Base-by-base conservation (phyloP, 2,329 filamentous ascomycete species). In the Aspergillus caelatus region DNA sequence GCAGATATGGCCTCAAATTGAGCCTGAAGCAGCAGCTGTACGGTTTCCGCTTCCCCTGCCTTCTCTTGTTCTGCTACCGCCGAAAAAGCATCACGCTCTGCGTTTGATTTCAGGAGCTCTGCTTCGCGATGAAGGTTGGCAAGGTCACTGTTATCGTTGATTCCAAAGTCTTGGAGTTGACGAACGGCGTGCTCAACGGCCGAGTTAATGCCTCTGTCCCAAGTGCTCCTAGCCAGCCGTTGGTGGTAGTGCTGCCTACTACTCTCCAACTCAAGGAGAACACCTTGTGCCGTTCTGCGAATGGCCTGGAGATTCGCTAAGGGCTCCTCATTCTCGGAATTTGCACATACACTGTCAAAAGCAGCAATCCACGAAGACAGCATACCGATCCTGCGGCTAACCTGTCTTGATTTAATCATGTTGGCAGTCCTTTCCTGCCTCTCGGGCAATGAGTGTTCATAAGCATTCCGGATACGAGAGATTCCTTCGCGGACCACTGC, bases 341-440 rank as follows among this genome's bases (percentile, higher is more conserved):
- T 84, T 45, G 93, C 92, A 69, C 90, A 94, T 3, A 96, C 87
- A 1, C 86, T 83, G 67, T 98, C 94, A 71, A 98, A 99, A 2
- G 93, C 93, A 1, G 91, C 91, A 62, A 97, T 91, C 95, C 95
- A 99, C 1, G 91, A 89, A 4, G 91, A 94, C n/a, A 99, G 84
- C 64, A 96, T 84, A 8, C 88, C 86, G 65, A 97, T 96, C 19
- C 95, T 88, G 68, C 93, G 87, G 79, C 97, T 93, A 36, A 97
- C 88, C 60, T 91, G 88, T 69, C 91, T 89, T 63, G 96, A 81
- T 70, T 91, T 93, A 80, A 92, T 92, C 88, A 96, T 92, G 72
- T 89, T 89, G 63, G 83, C 87, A 50, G 91, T 83, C 70, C 91
- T 92, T 66, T 97, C 93, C 71, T 90, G 88, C 57, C 95, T 86